These are phyloP conservation scores for Gyrodon lividus DNA, from an alignment of 768 basidiomycete genomes.

Conservation along the genomic window DNA sequence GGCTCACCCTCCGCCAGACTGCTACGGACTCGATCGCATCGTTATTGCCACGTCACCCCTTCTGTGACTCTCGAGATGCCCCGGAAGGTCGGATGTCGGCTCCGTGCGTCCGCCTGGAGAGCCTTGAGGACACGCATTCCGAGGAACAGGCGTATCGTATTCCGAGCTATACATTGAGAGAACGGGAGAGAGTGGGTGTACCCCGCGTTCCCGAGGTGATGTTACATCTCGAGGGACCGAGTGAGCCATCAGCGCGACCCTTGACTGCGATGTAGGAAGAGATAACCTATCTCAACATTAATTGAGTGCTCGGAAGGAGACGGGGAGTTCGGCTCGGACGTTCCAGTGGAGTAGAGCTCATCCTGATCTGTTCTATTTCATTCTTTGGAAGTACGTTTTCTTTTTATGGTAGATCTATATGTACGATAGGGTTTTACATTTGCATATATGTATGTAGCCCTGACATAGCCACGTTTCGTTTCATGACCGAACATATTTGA, in stretches of 20 bases:
- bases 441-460: conserved; percentile 9
- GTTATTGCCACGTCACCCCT: conserved; percentile 20
- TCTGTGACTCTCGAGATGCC: conserved; percentile 7
- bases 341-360: not conserved
- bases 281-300: conserved; percentile 2
- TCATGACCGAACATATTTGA: conserved; percentile 7
- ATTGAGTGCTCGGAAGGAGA: conserved; percentile 1
- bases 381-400: not conserved
- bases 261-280: conserved; percentile 7
- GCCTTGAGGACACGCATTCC: conserved; percentile 13
- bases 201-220: conserved; percentile 31
- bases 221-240: conserved; percentile 25
- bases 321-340: not conserved
- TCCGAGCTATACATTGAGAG: conserved; percentile 8
- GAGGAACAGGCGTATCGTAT: conserved; percentile 14
- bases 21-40: conserved; percentile 10
- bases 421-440: conserved; percentile 10
- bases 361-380: not conserved
- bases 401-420: not conserved
- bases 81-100: conserved; percentile 9
- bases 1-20: conserved; percentile 22
- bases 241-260: conserved; percentile 12
- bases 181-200: conserved; percentile 21
- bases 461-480: conserved; percentile 15
- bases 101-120: conserved; percentile 13